A percentile compares a stretch with the other conserved stretches of the same genome.
phyloP scores from a whole-genome alignment of 2,329 filamentous ascomycete genomes.

The Diplodia corticola region DNA sequence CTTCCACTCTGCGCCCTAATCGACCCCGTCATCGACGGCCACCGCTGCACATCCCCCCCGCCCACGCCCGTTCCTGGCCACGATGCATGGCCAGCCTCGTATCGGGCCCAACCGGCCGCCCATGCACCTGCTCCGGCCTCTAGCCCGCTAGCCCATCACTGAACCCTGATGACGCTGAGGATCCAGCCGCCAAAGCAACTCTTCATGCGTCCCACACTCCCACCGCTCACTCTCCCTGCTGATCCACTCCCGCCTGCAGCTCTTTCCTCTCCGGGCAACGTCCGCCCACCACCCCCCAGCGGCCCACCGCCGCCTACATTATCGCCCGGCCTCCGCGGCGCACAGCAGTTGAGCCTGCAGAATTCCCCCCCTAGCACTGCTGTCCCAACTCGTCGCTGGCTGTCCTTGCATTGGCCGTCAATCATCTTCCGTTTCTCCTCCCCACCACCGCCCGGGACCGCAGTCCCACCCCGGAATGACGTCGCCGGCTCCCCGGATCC shows the following conservation, averaged over 20 bases:
- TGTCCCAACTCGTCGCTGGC: background rate
- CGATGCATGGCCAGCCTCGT: slow-evolving; percentile 6
- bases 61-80: slow-evolving; percentile 9
- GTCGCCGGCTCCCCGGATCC: slow-evolving; percentile 43
- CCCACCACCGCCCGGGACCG: too few relatives aligned
- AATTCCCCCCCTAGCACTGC: background rate
- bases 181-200: background rate
- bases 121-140: background rate
- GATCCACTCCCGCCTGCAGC: background rate
- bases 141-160: background rate
- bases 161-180: slow-evolving; percentile 20
- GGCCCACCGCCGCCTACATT: background rate
- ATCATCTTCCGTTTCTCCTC: background rate
- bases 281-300: background rate
- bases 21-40: slow-evolving; percentile 16
- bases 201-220: background rate
- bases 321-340: background rate
- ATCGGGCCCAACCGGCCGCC: background rate
- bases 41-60: background rate
- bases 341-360: background rate
- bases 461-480: slow-evolving; percentile 1
- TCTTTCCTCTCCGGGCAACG: background rate
- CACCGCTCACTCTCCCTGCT: background rate
- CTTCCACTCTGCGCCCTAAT: background rate
- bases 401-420: background rate